Evolutionary conservation across 371 early-diverging fungal species (phyloP).

Genomic region (Circinella minor): DNA sequence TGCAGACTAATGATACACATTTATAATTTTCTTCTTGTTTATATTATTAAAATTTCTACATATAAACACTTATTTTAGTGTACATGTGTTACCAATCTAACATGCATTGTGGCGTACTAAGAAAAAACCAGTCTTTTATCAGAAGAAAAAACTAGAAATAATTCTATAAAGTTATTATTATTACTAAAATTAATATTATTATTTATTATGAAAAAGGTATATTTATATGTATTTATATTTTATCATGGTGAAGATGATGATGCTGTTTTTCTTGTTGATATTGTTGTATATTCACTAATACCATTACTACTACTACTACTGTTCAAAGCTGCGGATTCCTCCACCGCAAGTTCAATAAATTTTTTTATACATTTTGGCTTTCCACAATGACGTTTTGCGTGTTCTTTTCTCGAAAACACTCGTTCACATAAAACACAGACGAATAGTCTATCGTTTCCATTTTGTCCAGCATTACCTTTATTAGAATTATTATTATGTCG

Average conservation of each 20-base stretch:
- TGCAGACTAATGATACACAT: no score
- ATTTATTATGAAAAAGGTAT: no score
- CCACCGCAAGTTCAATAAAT: conserved; percentile 1
- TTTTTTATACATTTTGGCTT: conserved; percentile 4
- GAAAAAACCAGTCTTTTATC: no score
- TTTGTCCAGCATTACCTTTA: not conserved
- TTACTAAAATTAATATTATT: no score
- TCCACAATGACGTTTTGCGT: conserved; percentile 3
- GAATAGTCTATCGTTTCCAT: not conserved
- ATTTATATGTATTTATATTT: not conserved
- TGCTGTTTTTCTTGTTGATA: not conserved
- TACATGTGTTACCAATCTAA: no score
- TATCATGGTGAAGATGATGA: not conserved
- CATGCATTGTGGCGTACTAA: no score
- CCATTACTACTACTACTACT: not conserved
- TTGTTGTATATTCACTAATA: not conserved
- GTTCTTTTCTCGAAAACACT: conserved; percentile 5
- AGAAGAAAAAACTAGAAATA: no score
- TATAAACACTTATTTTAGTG: no score
- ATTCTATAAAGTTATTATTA: no score
- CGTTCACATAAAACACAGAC: not conserved
- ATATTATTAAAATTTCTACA: no score
- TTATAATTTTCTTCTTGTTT: no score
- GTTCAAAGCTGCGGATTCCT: not conserved
- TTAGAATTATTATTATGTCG: no score